Conservation (phyloP, 495 filamentous ascomycete genomes). For the Penicillium manginii region DNA sequence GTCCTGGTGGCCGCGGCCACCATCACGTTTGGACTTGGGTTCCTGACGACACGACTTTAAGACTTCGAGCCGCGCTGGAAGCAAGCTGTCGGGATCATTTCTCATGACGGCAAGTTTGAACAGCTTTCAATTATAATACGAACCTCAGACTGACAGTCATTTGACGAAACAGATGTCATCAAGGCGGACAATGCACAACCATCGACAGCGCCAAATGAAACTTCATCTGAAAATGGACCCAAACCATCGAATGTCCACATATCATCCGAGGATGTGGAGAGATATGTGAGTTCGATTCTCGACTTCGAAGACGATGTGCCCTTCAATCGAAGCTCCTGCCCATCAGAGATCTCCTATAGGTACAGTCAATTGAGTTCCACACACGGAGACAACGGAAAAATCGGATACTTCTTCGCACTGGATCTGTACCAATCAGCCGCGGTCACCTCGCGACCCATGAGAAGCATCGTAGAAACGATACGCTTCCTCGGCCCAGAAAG, state of each 20-base stretch:
- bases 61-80: background rate
- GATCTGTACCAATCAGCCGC: constrained; percentile 44
- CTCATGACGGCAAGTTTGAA: constrained; percentile 15
- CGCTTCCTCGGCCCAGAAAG: constrained; percentile 48
- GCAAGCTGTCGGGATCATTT: background rate
- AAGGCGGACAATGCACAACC: background rate
- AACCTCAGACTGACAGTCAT: background rate
- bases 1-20: constrained; percentile 10
- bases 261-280: background rate
- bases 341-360: constrained; percentile 15
- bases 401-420: constrained; percentile 54
- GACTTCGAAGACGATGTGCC: constrained; percentile 9
- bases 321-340: constrained; percentile 13
- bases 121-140: background rate
- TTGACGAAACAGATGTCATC: background rate
- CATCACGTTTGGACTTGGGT: constrained; percentile 12
- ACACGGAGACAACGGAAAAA: constrained; percentile 6
- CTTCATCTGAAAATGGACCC: background rate
- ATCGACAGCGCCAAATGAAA: background rate
- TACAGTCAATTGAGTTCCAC: constrained; percentile 27
- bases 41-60: constrained; percentile 5
- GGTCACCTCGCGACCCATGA: constrained; percentile 52
- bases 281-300: constrained; percentile 12
- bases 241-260: constrained; percentile 5
- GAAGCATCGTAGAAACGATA: constrained; percentile 48